These are phyloP conservation scores for Rhodotorula sp. DNA, from an alignment of 1,284 basidiomycete genomes.

Conservation along the genomic window DNA sequence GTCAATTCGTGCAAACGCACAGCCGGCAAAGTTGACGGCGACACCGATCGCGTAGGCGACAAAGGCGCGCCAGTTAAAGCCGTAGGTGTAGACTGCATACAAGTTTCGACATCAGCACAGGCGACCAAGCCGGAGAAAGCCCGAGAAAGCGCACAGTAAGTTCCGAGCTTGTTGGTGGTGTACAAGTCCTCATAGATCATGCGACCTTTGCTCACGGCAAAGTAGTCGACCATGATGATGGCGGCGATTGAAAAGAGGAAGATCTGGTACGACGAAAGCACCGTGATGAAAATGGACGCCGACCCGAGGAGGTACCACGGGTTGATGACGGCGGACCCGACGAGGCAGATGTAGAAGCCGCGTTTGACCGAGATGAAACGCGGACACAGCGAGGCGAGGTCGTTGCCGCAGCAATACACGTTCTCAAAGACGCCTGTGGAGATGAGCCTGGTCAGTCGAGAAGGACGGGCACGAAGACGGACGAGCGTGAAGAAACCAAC, in stretches of 20 bases:
- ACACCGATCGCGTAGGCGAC: slow-evolving; percentile 29
- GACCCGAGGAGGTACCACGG: slow-evolving; percentile 31
- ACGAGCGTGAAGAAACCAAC: too few relatives aligned
- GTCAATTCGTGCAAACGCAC: background rate
- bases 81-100: slow-evolving; percentile 18
- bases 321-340: slow-evolving; percentile 8
- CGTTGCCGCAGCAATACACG: slow-evolving; percentile 27
- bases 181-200: slow-evolving; percentile 20
- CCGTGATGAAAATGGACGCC: slow-evolving; percentile 26
- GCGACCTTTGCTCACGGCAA: slow-evolving; percentile 14
- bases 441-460: slow-evolving; percentile 2
- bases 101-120: too few relatives aligned
- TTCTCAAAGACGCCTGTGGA: slow-evolving; percentile 47
- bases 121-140: background rate
- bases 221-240: slow-evolving; percentile 27
- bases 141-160: slow-evolving; percentile 12
- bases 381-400: slow-evolving; percentile 11
- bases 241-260: slow-evolving; percentile 32
- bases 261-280: slow-evolving; percentile 28
- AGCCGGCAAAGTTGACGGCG: slow-evolving; percentile 22
- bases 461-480: too few relatives aligned
- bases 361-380: slow-evolving; percentile 13
- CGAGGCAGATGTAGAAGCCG: slow-evolving; percentile 22
- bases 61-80: slow-evolving; percentile 28
- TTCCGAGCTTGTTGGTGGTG: slow-evolving; percentile 4